Evolutionary conservation across 2,329 filamentous ascomycete species (phyloP).

Genomic region (Sphaerulina populicola): DNA sequence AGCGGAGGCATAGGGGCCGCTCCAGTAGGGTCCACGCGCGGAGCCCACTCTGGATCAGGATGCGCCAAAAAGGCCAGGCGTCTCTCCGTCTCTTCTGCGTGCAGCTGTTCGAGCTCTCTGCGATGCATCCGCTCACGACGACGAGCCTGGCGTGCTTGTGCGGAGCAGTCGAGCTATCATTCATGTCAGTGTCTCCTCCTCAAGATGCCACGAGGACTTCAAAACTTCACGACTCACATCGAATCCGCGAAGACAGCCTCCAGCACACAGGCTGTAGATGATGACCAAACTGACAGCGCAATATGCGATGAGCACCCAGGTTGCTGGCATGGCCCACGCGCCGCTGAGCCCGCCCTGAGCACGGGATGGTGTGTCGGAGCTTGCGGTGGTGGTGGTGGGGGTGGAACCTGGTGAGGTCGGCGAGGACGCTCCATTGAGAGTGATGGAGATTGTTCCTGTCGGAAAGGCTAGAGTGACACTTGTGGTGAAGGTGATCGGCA

Average conservation of each 20-base stretch:
- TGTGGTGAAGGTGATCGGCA: too few species aligned
- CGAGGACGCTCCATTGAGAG: too few species aligned
- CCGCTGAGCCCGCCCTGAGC: too few species aligned
- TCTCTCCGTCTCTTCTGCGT: too few species aligned
- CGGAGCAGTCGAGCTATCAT: not conserved
- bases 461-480: too few species aligned
- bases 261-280: not conserved
- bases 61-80: not conserved
- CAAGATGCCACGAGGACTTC: not conserved
- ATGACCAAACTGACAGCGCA: constrained; percentile 3
- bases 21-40: not conserved
- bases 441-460: too few species aligned
- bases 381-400: not conserved
- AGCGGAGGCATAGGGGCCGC: too few species aligned
- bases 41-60: not conserved
- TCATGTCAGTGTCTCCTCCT: not conserved
- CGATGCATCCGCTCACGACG: not conserved
- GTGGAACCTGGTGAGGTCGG: not conserved
- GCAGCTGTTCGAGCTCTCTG: not conserved
- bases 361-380: not conserved
- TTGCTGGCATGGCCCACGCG: not conserved
- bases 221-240: constrained; percentile 1
- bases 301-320: constrained; percentile 2
- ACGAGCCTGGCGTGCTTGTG: not conserved
- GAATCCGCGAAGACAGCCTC: constrained; percentile 5